Percentiles rank a stretch among this genome's conserved stretches.
Evolutionary conservation across 176 grass and related monocot species (phyloP).

Genomic region (Lolium multiflorum): DNA sequence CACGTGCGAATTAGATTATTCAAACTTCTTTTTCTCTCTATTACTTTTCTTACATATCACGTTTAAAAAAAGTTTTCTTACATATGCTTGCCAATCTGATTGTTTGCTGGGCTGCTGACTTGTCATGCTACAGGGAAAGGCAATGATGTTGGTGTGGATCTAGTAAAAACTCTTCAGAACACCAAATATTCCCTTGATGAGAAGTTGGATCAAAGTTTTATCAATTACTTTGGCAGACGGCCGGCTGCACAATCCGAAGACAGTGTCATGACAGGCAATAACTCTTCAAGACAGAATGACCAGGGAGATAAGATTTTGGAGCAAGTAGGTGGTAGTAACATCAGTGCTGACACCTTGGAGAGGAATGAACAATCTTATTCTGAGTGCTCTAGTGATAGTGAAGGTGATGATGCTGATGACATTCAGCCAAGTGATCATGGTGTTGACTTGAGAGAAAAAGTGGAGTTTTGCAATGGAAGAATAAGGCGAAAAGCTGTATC

Average conservation of each 20-base stretch:
- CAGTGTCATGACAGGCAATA: slow-evolving; percentile 33
- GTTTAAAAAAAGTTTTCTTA: background rate
- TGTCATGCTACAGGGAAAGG: slow-evolving; percentile 60
- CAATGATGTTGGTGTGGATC: slow-evolving; percentile 68
- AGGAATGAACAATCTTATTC: slow-evolving; percentile 54
- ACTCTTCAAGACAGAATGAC: slow-evolving; percentile 35
- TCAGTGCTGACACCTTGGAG: slow-evolving; percentile 33
- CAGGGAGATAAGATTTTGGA: slow-evolving; percentile 35
- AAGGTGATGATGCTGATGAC: slow-evolving; percentile 47
- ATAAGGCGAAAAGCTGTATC: slow-evolving; percentile 84
- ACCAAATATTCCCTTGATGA: slow-evolving; percentile 85
- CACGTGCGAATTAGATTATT: background rate
- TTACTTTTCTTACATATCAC: background rate
- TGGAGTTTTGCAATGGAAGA: slow-evolving; percentile 69
- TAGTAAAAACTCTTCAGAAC: slow-evolving; percentile 93
- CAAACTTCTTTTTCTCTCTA: background rate
- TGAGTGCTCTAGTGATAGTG: slow-evolving; percentile 63
- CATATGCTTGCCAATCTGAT: slow-evolving; percentile 8
- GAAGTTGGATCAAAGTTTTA: slow-evolving; percentile 92
- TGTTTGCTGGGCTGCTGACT: slow-evolving; percentile 33
- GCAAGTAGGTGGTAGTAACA: slow-evolving; percentile 46
- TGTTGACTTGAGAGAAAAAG: slow-evolving; percentile 71
- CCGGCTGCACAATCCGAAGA: slow-evolving; percentile 41
- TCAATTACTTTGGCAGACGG: slow-evolving; percentile 71
- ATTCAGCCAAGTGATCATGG: slow-evolving; percentile 38